Evolutionary conservation across 2,329 filamentous ascomycete species (phyloP), one percentile per base, ranked within the genome.

Genomic region (Teratosphaeriaceae sp.): DNA sequence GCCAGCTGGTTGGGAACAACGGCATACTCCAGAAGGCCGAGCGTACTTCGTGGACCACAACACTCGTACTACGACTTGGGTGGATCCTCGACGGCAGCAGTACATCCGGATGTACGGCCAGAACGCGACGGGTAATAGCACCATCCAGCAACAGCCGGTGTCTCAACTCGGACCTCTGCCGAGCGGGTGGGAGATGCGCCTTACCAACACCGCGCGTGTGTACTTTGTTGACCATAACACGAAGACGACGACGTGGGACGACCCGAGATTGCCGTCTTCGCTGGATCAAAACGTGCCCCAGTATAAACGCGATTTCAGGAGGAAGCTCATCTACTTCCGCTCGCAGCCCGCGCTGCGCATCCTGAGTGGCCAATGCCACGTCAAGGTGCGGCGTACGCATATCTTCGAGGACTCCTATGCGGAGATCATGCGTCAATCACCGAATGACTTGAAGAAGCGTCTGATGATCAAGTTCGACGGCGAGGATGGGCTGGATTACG

Each of bases 161-260:
- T 97, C 92, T 2, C 92, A 98, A 64, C 78, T 98, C 35, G 92
- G 92, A 3, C 92, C 92, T 20, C 69, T 98, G 37, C 92, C 92
- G 2, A 97, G 92, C 59, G 92, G 92, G 2, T 98, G 92, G 92
- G 92, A 98, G 74, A 98, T 98, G 92, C 87, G 92, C 47, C 80
- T 98, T 40, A 98, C 92, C 41, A 97, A 98, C 66, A 98, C 92
- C 12, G 92, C 92, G 21, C 79, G 92, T 46, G 92, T 98, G 13
- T 98, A 98, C 69, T 98, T 98, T 65, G 92, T 98, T 34, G 92
- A 98, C 60, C 92, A 98, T 71, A 98, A 98, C 70, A 98, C 92
- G 34, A 98, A 98, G 74, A 98, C 92, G 0, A 98, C 92, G 3
- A 98, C 92, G 1, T 98, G 92, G 92, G 92, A 98, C 61, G 92